Conservation (phyloP, 805 yeast genomes). For the Sugiyamaella valdiviana region DNA sequence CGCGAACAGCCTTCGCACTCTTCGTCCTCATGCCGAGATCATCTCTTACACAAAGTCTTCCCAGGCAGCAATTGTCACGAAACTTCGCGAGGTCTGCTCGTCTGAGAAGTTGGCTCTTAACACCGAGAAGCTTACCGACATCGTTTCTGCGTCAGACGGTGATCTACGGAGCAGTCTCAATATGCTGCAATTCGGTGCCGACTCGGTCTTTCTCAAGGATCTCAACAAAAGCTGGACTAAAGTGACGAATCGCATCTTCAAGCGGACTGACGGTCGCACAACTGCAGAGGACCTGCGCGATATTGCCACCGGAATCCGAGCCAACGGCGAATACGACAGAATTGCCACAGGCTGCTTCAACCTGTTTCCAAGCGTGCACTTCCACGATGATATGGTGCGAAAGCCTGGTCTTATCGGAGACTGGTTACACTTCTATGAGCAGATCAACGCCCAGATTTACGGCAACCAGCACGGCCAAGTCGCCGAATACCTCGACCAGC, state of each 20-base stretch:
- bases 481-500: slow-evolving; percentile 48
- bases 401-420: slow-evolving; percentile 62
- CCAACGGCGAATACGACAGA: slow-evolving; percentile 51
- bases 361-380: slow-evolving; percentile 52
- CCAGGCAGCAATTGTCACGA: slow-evolving; percentile 40
- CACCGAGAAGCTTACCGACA: slow-evolving; percentile 50
- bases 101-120: slow-evolving; percentile 48
- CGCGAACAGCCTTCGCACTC: slow-evolving; percentile 63
- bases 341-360: slow-evolving; percentile 65
- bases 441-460: slow-evolving; percentile 37
- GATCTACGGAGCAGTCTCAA: slow-evolving; percentile 85
- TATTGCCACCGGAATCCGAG: slow-evolving; percentile 43
- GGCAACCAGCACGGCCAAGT: slow-evolving; percentile 43
- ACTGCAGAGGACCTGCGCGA: slow-evolving; percentile 44
- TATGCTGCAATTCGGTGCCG: slow-evolving; percentile 59
- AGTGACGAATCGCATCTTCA: slow-evolving; percentile 56
- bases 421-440: slow-evolving; percentile 72
- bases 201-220: slow-evolving; percentile 43
- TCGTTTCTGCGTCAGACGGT: slow-evolving; percentile 66
- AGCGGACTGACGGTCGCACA: slow-evolving; percentile 40
- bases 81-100: slow-evolving; percentile 47
- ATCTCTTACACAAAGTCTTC: slow-evolving; percentile 59
- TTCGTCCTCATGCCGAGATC: slow-evolving; percentile 69
- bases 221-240: slow-evolving; percentile 59
- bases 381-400: slow-evolving; percentile 54